Percentiles rank a stretch among this genome's conserved stretches.
Evolutionary conservation across 2,329 filamentous ascomycete species (phyloP).

Genomic region (Ceratocystis alfenasii): DNA sequence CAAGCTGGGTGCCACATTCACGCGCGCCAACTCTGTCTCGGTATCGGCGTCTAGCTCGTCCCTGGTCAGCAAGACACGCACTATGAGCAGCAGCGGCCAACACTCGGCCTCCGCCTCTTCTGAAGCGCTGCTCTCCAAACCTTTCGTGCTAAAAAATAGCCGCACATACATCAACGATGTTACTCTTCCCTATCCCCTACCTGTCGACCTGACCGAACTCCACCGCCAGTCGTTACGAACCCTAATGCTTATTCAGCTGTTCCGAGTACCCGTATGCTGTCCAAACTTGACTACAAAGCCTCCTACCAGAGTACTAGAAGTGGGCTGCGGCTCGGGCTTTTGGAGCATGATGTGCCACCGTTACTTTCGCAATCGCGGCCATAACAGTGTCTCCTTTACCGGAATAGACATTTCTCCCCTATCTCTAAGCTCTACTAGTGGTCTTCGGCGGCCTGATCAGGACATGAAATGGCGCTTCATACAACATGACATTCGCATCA

Average conservation of each 20-base stretch:
- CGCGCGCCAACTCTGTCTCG: conserved; percentile 1
- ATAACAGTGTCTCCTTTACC: conserved; percentile 61
- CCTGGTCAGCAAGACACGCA: conserved; percentile 28
- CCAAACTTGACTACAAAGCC: conserved; percentile 53
- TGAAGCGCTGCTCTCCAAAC: conserved; percentile 35
- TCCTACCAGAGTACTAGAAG: conserved; percentile 67
- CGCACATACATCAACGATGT: conserved; percentile 71
- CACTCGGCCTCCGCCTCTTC: conserved; percentile 33
- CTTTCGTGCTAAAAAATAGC: conserved; percentile 62
- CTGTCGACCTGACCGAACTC: conserved; percentile 74
- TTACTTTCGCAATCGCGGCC: conserved; percentile 58
- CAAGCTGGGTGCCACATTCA: conserved; percentile 4
- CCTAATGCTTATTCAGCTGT: conserved; percentile 66
- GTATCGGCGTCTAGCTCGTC: background rate
- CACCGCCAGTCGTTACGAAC: conserved; percentile 80
- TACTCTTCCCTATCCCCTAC: conserved; percentile 66
- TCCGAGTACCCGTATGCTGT: conserved; percentile 67
- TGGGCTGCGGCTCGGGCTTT: conserved; percentile 77
- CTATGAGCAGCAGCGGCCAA: conserved; percentile 24
- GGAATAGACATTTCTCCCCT: conserved; percentile 72
- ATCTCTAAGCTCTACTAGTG: conserved; percentile 34
- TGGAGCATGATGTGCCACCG: conserved; percentile 85
- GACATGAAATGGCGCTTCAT: conserved; percentile 83
- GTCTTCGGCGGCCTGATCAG: conserved; percentile 43
- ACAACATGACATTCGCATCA: conserved; percentile 67